Conservation (phyloP, 148 eudicot species). For the Limonium bicolor region DNA sequence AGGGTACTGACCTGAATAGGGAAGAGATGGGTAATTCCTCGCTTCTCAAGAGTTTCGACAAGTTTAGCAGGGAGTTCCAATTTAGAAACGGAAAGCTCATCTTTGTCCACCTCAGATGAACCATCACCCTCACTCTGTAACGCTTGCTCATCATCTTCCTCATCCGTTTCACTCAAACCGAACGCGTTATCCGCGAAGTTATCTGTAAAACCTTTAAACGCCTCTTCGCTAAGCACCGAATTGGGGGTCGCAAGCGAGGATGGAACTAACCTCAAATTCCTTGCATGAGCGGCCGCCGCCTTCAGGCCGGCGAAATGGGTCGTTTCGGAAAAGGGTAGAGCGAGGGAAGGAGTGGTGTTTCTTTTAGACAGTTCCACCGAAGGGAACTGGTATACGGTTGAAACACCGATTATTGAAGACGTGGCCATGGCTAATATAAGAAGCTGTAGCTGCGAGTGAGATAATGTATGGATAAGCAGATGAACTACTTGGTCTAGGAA, state of each 20-base stretch:
- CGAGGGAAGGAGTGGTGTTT: conserved; percentile 14
- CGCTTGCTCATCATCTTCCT: conserved; percentile 9
- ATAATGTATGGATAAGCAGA: not conserved
- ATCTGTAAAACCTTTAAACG: conserved; percentile 47
- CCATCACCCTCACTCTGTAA: conserved; percentile 14
- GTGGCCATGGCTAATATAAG: conserved; percentile 45
- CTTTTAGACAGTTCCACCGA: conserved; percentile 18
- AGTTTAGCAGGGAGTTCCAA: conserved; percentile 69
- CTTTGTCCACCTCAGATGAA: conserved; percentile 11
- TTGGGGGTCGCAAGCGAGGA: conserved; percentile 63
- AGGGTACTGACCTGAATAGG: conserved; percentile 59
- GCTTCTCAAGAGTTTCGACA: conserved; percentile 38
- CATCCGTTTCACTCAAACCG: conserved; percentile 17
- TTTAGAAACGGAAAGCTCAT: conserved; percentile 47
- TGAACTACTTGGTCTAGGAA: not conserved
- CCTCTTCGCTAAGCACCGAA: conserved; percentile 75
- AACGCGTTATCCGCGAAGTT: conserved; percentile 26
- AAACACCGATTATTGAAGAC: conserved; percentile 41
- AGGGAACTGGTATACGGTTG: conserved; percentile 46
- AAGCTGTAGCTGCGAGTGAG: too few relatives aligned
- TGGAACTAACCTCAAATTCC: conserved; percentile 23
- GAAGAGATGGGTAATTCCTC: conserved; percentile 76
- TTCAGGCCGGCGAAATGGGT: conserved; percentile 18
- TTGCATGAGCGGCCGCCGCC: conserved; percentile 1
- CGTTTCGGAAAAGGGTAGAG: conserved; percentile 19